These are phyloP conservation scores for Blakeslea trispora DNA, from an alignment of 371 early-diverging fungal genomes.

Conservation along the genomic window DNA sequence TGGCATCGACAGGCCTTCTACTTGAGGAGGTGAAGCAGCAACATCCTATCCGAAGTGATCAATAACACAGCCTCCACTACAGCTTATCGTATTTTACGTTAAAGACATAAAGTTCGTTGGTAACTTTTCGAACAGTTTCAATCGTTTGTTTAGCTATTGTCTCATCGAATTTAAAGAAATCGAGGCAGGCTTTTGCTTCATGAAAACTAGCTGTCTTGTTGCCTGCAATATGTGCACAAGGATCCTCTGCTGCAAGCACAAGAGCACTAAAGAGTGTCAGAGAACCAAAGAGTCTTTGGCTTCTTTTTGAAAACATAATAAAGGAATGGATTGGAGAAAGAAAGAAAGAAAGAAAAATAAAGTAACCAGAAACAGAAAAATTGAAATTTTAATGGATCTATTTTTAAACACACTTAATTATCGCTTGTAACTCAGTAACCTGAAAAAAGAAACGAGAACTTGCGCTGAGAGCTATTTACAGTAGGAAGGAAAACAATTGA, in stretches of 20 bases:
- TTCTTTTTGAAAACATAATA: neutral
- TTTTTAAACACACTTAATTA: too few species aligned
- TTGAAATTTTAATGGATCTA: too few species aligned
- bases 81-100: slow-evolving; percentile 32
- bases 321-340: neutral
- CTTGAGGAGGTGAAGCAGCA: slow-evolving; percentile 43
- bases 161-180: slow-evolving; percentile 47
- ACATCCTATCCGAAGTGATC: slow-evolving; percentile 36
- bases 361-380: too few species aligned
- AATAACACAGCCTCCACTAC: neutral
- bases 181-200: slow-evolving; percentile 53
- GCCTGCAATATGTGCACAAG: slow-evolving; percentile 50
- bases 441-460: too few species aligned
- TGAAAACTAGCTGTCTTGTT: slow-evolving; percentile 40
- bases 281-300: neutral
- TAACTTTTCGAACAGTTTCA: slow-evolving; percentile 47
- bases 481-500: too few species aligned
- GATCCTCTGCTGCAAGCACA: slow-evolving; percentile 25
- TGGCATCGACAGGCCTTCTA: slow-evolving; percentile 42
- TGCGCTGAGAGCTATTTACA: too few species aligned
- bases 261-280: slow-evolving; percentile 1
- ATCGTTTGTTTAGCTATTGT: slow-evolving; percentile 44
- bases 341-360: neutral
- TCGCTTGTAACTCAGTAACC: too few species aligned
- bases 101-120: slow-evolving; percentile 51